Conservation (phyloP, 306 rosid genomes). For the Sphenostylis stenocarpa region DNA sequence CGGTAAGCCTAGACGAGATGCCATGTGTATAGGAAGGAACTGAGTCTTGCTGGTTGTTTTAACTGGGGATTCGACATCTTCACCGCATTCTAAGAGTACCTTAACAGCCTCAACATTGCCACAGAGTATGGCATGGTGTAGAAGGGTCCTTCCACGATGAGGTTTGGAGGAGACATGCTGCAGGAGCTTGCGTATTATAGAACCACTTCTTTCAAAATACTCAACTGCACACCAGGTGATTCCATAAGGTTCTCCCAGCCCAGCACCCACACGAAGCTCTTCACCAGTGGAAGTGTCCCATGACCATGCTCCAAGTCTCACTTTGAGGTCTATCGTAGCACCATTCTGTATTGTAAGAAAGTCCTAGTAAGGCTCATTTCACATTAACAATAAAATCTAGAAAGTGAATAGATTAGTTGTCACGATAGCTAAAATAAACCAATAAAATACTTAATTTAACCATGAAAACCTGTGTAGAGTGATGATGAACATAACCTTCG, state of each 20-base stretch:
- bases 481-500: background rate
- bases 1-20: conserved; percentile 71
- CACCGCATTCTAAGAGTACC: conserved; percentile 62
- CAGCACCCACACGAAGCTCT: conserved; percentile 95
- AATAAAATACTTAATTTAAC: background rate
- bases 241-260: conserved; percentile 85
- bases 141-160: conserved; percentile 74
- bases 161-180: conserved; percentile 44
- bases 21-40: conserved; percentile 82
- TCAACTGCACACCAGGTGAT: conserved; percentile 93
- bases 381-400: conserved; percentile 12
- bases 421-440: conserved; percentile 3
- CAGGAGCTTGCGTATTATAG: conserved; percentile 66
- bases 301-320: conserved; percentile 90
- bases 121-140: conserved; percentile 88
- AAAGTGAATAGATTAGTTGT: background rate
- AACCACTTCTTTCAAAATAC: conserved; percentile 85
- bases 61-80: conserved; percentile 58
- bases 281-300: conserved; percentile 89
- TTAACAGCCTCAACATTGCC: conserved; percentile 67
- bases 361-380: conserved; percentile 26
- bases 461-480: background rate
- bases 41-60: conserved; percentile 55
- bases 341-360: conserved; percentile 60
- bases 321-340: conserved; percentile 51